Conservation (phyloP, 148 eudicot species). For the Fagopyrum esculentum region DNA sequence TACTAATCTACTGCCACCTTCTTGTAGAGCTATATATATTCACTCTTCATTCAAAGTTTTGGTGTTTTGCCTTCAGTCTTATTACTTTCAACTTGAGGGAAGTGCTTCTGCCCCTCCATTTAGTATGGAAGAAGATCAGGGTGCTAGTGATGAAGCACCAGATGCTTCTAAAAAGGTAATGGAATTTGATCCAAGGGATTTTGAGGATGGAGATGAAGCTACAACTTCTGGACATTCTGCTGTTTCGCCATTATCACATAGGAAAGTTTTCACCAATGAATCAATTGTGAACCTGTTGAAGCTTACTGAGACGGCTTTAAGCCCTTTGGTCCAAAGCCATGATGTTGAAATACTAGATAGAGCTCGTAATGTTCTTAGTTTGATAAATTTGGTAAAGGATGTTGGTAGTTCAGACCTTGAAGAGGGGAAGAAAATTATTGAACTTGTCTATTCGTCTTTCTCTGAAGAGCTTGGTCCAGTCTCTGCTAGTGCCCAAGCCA, state of each 20-base stretch:
- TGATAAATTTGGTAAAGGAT: slow-evolving; percentile 47
- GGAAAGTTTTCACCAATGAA: slow-evolving; percentile 20
- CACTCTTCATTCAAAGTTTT: slow-evolving; percentile 71
- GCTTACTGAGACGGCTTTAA: slow-evolving; percentile 42
- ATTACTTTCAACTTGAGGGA: slow-evolving; percentile 39
- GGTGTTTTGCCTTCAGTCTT: slow-evolving; percentile 54
- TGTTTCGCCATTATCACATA: not conserved
- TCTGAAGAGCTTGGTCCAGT: slow-evolving; percentile 82
- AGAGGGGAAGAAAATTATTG: slow-evolving; percentile 32
- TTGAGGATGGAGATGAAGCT: slow-evolving; percentile 11
- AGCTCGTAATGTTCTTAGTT: slow-evolving; percentile 63
- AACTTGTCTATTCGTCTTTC: slow-evolving; percentile 42
- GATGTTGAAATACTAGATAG: slow-evolving; percentile 86
- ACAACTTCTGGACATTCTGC: slow-evolving; percentile 6
- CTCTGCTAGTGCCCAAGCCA: slow-evolving; percentile 66
- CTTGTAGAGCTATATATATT: slow-evolving; percentile 67
- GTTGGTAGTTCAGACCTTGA: slow-evolving; percentile 21
- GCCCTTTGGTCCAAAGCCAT: slow-evolving; percentile 46
- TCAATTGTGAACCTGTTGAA: slow-evolving; percentile 37
- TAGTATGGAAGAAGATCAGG: slow-evolving; percentile 17
- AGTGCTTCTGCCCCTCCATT: slow-evolving; percentile 19
- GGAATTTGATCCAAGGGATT: slow-evolving; percentile 18
- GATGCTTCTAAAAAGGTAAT: slow-evolving; percentile 15
- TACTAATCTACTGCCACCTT: slow-evolving; percentile 67
- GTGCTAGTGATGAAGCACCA: slow-evolving; percentile 11